Evolutionary conservation across 1,284 basidiomycete species (phyloP), one percentile per base, ranked within the genome.

Genomic region (Papiliotrema flavescens): DNA sequence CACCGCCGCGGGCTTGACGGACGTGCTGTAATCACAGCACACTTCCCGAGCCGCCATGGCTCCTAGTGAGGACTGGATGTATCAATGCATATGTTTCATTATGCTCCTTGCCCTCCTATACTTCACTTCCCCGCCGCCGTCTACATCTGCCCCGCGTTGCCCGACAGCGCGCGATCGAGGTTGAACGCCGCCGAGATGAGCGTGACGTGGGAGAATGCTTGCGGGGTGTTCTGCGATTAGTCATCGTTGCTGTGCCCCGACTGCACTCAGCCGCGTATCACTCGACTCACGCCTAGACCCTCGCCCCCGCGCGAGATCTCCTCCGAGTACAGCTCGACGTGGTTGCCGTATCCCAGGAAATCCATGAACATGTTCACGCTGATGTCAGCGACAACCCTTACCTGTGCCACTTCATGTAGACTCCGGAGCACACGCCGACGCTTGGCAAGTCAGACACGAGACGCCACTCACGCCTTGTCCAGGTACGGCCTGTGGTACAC

Each of bases 301-400:
- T 77, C 73, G 32, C 76, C 76, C n/a, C 75, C 76, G 36, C 69
- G 55, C 8, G 67, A 70, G 52, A 78, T 78, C 63, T 80, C 79
- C 57, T 95, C 90, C 0, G 85, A 87, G 72, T 89, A 91, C 39
- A 95, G 77, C 0, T 87, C 88, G 36, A 92, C 84, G 68, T 94
- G 90, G 71, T 92, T 93, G 3, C 85, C 83, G 69, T 89, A 92
- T 47, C 89, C 70, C 39, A 70, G 54, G 54, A 71, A 74, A 51
- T 71, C 67, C 62, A 68, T 69, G 53, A 71, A 74, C 71, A 75
- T 74, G 60, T 58, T 65, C 19, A 67, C 65, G 11, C 66, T 68
- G 44, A 14, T 19, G 19, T 49, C 47, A 46, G 78, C 51, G 88
- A 68, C 17, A 22, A 22, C 15, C 15, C 20, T 72, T 88, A 88